phyloP scores from a whole-genome alignment of 2,329 filamentous ascomycete genomes.

The Tolypocladium paradoxum region DNA sequence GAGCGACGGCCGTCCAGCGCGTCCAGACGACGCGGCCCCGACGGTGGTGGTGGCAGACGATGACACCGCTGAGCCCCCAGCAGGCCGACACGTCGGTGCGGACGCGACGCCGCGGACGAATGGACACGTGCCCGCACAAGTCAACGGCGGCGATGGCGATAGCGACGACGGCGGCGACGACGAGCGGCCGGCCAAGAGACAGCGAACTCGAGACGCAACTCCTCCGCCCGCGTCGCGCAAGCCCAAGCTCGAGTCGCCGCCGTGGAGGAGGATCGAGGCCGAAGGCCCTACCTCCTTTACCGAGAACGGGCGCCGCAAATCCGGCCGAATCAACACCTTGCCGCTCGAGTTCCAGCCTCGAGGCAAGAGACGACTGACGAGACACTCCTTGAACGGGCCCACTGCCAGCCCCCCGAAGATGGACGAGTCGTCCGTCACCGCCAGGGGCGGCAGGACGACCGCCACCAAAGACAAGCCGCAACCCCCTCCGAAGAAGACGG shows the following conservation, averaged over 20 bases:
- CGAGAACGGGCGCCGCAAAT: constrained; percentile 59
- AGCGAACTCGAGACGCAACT: constrained; percentile 42
- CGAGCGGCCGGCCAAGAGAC: constrained; percentile 52
- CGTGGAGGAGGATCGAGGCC: constrained; percentile 80
- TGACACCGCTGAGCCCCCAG: constrained; percentile 3
- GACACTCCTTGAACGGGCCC: constrained; percentile 25
- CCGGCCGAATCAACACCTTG: constrained; percentile 50
- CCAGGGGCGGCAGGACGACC: constrained; percentile 17
- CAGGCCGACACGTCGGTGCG: constrained; percentile 9
- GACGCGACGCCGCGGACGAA: constrained; percentile 16
- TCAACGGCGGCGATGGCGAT: constrained; percentile 46
- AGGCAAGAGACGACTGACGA: constrained; percentile 40
- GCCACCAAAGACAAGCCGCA: constrained; percentile 14
- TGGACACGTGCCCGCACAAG: constrained; percentile 25
- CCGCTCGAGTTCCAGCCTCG: constrained; percentile 41
- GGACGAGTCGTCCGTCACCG: constrained; percentile 11
- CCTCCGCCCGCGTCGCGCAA: constrained; percentile 32
- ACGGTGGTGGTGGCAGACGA: constrained; percentile 7
- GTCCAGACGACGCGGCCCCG: constrained; percentile 10
- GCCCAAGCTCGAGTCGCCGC: constrained; percentile 56
- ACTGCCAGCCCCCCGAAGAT: constrained; percentile 22
- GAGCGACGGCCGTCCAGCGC: constrained; percentile 10
- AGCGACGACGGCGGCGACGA: constrained; percentile 26
- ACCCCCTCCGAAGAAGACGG: constrained; percentile 13
- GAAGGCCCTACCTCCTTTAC: constrained; percentile 83